Base-by-base conservation (phyloP, 371 early-diverging fungal genomes). In the Apophysomyces sp. region DNA sequence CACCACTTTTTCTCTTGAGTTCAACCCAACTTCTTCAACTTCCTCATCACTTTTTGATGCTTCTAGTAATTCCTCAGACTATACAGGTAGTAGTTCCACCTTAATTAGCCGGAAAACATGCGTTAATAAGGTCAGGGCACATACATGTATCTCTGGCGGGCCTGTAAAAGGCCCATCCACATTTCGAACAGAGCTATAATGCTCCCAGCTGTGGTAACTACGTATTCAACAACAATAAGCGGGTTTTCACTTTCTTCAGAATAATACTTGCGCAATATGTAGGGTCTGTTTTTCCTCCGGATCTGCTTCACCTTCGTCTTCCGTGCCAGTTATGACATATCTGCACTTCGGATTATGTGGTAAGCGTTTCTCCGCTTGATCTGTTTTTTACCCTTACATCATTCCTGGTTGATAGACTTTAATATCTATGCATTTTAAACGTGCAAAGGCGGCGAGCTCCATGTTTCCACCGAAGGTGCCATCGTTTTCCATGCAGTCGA, bases 381-480 rank as follows among this genome's bases (percentile, higher is more conserved):
- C 5, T 12, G 12, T 9, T 37, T 37, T 37, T n/a, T 9, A 11
- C 21, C 24, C 68, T 36, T 60, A 78, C 81, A 91, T 86, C 56
- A 84, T 72, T 3, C 92, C 92, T 1, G 85, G 77, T 60, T 94
- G 94, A 66, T 95, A 92, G 3, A 95, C 89, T 62, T 84, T 84
- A 58, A 95, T 88, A 64, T 91, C 86, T 11, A 90, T 82, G 1
- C 67, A 56, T 51, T 80, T 76, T 49, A 85, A 60, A 26, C 89
- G 81, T 3, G 94, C 90, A 80, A 90, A 93, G 0, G 91, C 94
- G 1, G 88, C 94, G 21, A 95, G 61, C 71, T 94, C 95, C 75
- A 93, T 77, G 66, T 95, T 92, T 12, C 92, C 93, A 18, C 92
- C 94, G 73, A 82, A 94, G 0, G 86, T 87, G 7, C 91, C 94